phyloP scores from a whole-genome alignment of 257 asterid species.

The Scutellaria galericulata region DNA sequence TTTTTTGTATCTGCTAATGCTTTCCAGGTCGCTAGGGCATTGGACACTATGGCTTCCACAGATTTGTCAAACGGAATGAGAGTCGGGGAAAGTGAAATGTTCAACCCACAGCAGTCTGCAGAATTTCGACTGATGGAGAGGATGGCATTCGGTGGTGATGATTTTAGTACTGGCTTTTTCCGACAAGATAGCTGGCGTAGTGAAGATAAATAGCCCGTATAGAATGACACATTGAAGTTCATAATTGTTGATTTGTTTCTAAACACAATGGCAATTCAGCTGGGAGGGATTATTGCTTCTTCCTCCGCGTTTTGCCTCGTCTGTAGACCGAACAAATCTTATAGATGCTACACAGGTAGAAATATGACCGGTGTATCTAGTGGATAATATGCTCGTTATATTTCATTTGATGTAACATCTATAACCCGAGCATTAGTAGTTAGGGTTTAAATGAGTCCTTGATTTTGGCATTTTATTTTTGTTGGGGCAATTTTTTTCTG shows the following conservation, averaged over 20 bases:
- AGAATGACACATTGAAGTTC: constrained; percentile 24
- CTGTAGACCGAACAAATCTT: background rate
- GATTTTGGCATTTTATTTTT: constrained; percentile 23
- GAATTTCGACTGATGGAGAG: constrained; percentile 71
- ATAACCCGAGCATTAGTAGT: constrained; percentile 7
- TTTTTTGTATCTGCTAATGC: constrained; percentile 5
- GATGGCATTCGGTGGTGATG: constrained; percentile 82
- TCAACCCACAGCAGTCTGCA: constrained; percentile 61
- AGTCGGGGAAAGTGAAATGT: constrained; percentile 83
- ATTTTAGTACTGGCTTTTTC: constrained; percentile 63
- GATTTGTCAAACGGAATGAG: constrained; percentile 85
- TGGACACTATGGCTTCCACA: constrained; percentile 58
- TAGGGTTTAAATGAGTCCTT: constrained; percentile 35
- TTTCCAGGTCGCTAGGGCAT: constrained; percentile 73
- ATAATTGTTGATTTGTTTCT: background rate
- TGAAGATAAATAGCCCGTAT: constrained; percentile 42
- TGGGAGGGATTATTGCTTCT: constrained; percentile 36
- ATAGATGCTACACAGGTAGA: background rate
- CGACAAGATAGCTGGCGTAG: constrained; percentile 42
- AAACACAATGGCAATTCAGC: constrained; percentile 31
- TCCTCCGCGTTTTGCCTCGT: constrained; percentile 22
- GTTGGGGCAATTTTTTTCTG: constrained; percentile 3
- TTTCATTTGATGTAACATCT: constrained; percentile 14
- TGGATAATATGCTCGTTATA: background rate
- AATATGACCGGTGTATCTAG: background rate